These are phyloP conservation scores for Candida golubevii DNA, from an alignment of 805 yeast genomes.

Conservation along the genomic window DNA sequence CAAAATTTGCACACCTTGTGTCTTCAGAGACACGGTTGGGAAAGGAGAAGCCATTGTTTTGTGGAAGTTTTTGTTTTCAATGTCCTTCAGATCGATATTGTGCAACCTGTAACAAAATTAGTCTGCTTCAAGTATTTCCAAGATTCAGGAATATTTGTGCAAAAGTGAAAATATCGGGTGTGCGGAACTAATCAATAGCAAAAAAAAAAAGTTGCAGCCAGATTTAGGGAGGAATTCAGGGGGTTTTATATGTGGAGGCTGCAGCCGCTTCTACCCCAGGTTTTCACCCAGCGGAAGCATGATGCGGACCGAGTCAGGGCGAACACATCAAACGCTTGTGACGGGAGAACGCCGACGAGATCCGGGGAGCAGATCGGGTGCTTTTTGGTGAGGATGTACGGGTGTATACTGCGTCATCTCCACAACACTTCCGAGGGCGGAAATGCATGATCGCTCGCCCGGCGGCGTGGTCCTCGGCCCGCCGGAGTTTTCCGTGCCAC, in stretches of 20 bases:
- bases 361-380: slow-evolving; percentile 1
- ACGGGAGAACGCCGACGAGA: neutral
- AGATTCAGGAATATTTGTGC: no score
- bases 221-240: no score
- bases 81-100: no score
- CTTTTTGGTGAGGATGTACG: slow-evolving; percentile 9
- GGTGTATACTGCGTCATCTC: slow-evolving; percentile 8
- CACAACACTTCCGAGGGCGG: slow-evolving; percentile 5
- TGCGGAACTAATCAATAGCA: no score
- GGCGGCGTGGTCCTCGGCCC: slow-evolving; percentile 10
- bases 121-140: no score
- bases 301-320: slow-evolving; percentile 15
- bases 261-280: slow-evolving; percentile 10
- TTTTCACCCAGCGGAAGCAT: slow-evolving; percentile 17
- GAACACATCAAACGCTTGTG: slow-evolving; percentile 7
- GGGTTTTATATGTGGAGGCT: slow-evolving; percentile 8
- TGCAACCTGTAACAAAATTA: no score
- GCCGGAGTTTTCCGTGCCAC: slow-evolving; percentile 2
- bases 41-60: slow-evolving; percentile 32
- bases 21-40: slow-evolving; percentile 39
- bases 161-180: no score
- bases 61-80: no score
- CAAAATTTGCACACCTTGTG: slow-evolving; percentile 51
- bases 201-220: no score
- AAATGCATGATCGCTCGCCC: slow-evolving; percentile 2